Base-by-base conservation (phyloP, 129 eudicot species). In the Flaveria brownii region DNA sequence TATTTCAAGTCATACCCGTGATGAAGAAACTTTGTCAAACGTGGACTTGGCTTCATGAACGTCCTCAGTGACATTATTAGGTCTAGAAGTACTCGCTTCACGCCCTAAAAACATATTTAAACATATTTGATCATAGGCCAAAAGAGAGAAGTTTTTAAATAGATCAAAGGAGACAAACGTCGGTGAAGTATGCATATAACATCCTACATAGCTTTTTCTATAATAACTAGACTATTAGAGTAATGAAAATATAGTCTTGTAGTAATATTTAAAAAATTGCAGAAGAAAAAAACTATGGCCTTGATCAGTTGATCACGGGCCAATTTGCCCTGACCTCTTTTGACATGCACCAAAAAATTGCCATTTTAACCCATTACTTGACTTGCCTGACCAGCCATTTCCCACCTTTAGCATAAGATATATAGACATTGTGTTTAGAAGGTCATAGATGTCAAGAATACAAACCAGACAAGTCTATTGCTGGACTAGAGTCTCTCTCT, bases 1-100 rank as follows among this genome's bases (percentile, higher is more conserved):
- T 15, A 20, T 25, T 46, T 36, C 54, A 54, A 66, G 41, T 47
- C 80, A 77, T 86, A 92, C 98, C 95, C 77, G 86, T 17, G 84
- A 64, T 71, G 88, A 77, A 22, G 75, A 82, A 25, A 60, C 43
- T 73, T 78, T 80, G 70, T 83, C 86, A 43, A 70, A 76, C 77
- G 65, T 84, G 54, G 87, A 80, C 75, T 86, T 82, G 75, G 79
- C 76, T 71, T 76, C 96, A 82, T 81, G 86, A 73, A 57, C 72
- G 56, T 84, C 87, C 51, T 78, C 93, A 12, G 66, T 43, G 47
- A 69, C 83, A 74, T 79, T 74, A 78, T 72, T 78, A 13, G 82
- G 89, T 63, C 82, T 83, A n/a, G 73, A 73, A n/a, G 71, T 69
- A 72, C 78, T 80, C 74, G 82, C 83, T 77, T 62, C 90, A 76